Conservation (phyloP, 805 yeast genomes). For the Nakazawaea ernobii region DNA sequence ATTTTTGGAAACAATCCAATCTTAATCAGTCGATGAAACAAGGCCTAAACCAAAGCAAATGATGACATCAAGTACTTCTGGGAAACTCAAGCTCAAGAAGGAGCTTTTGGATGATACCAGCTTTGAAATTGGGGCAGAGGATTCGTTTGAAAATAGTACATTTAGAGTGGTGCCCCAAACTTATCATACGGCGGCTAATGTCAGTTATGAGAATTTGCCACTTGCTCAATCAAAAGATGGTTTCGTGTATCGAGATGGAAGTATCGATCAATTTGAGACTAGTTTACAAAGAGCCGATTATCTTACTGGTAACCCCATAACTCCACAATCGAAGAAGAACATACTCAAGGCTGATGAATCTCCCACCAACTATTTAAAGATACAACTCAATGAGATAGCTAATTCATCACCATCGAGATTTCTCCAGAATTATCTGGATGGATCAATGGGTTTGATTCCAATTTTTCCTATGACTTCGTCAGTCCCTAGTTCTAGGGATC, state of each 20-base stretch:
- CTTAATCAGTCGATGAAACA: too few relatives aligned
- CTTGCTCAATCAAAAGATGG: not conserved
- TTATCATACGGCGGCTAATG: not conserved
- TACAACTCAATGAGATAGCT: not conserved
- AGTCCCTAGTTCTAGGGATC: not conserved
- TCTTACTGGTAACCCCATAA: not conserved
- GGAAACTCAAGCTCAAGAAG: slow-evolving; percentile 20
- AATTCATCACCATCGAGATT: slow-evolving; percentile 5
- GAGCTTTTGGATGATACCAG: slow-evolving; percentile 40
- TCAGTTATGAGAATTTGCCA: not conserved
- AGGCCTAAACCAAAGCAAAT: too few relatives aligned
- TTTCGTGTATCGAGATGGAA: too few relatives aligned
- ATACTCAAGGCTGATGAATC: not conserved
- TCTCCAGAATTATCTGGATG: slow-evolving; percentile 5
- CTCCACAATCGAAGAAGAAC: not conserved
- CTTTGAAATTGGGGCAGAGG: slow-evolving; percentile 45
- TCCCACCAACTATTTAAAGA: not conserved
- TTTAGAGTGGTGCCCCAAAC: not conserved
- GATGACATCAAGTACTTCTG: too few relatives aligned
- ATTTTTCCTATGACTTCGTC: not conserved
- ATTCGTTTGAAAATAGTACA: not conserved
- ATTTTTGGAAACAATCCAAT: too few relatives aligned
- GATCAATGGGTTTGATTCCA: slow-evolving; percentile 2
- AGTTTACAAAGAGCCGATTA: too few relatives aligned
- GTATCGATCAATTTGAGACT: too few relatives aligned